Evolutionary conservation across 2,329 filamentous ascomycete genomes (phyloP), one percentile per base, ranked within the genome.

Genomic region (Penicillium sclerotiorum): DNA sequence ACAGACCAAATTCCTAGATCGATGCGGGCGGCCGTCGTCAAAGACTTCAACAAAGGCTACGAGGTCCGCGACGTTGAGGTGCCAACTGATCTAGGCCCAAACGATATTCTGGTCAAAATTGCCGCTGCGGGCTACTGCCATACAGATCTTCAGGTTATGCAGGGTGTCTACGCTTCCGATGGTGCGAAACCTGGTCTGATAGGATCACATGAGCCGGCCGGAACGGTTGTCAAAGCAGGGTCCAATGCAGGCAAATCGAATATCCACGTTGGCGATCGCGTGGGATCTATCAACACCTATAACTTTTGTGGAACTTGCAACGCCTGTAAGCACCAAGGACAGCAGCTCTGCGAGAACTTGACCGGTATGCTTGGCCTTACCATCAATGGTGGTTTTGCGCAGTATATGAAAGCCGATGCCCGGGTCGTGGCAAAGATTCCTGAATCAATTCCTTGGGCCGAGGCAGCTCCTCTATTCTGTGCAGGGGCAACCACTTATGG

Each of bases 301-400:
- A 60, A 59, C 5, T 68, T 68, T 41, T 68, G 65, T 25, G 50
- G 47, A 3, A 28, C 21, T 11, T 55, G 52, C 33, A 43, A 47
- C 13, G 37, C 45, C 2, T 55, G 52, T 27, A 49, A 39, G 30
- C 22, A 42, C 1, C 47, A 49, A 59, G 33, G 64, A 43, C 28
- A 58, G 55, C 45, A 56, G 60, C 47, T 64, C 58, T 57, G 64
- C 56, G 50, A 66, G 62, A 21, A 52, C 8, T 58, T 70, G 38
- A 62, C 57, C 18, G 57, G 42, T 2, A 69, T 45, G 62, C 66
- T 59, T 55, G 67, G 22, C 44, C 73, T 85, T 8, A 74, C 73
- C 40, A 66, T 86, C 35, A 69, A 73, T 25, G 84, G 84, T 45
- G 66, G 61, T 0, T 67, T 70, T 23, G 62, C 65, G 4, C 51